These are phyloP conservation scores for Fraxinus platypoda DNA, from an alignment of 305 asterid species.

Conservation along the genomic window DNA sequence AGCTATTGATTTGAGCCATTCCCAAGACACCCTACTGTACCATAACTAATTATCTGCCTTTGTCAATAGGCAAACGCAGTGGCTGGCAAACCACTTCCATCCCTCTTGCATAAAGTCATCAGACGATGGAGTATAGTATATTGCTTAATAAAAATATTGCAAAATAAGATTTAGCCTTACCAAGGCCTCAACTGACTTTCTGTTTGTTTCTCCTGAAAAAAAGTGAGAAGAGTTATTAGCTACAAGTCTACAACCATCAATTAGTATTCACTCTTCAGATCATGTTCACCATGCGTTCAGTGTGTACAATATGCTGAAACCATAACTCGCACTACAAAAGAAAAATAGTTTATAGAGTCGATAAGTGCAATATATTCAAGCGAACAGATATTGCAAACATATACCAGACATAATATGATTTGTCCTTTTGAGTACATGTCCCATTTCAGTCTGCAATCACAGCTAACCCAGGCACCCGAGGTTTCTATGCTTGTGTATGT, in stretches of 20 bases:
- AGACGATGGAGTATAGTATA: neutral
- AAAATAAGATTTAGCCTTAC: conserved; percentile 34
- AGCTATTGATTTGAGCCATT: neutral
- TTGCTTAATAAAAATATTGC: neutral
- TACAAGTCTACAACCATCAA: neutral
- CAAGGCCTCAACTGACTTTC: conserved; percentile 76
- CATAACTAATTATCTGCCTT: neutral
- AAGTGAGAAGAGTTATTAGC: neutral
- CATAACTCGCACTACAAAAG: neutral
- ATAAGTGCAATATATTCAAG: neutral
- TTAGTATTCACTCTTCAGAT: neutral
- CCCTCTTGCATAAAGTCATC: neutral
- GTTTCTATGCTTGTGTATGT: neutral
- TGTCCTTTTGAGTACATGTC: neutral
- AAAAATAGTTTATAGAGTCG: neutral
- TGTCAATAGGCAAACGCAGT: neutral
- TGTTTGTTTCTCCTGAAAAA: conserved; percentile 65
- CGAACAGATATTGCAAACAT: neutral
- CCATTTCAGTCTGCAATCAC: neutral
- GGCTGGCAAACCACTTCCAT: neutral
- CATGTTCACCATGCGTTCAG: neutral
- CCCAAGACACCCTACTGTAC: neutral
- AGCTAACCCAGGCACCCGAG: neutral
- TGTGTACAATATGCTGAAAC: neutral
- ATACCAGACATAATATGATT: neutral